Conservation (phyloP, 31 red algal species). For the Pterothamnion heteromorphum region DNA sequence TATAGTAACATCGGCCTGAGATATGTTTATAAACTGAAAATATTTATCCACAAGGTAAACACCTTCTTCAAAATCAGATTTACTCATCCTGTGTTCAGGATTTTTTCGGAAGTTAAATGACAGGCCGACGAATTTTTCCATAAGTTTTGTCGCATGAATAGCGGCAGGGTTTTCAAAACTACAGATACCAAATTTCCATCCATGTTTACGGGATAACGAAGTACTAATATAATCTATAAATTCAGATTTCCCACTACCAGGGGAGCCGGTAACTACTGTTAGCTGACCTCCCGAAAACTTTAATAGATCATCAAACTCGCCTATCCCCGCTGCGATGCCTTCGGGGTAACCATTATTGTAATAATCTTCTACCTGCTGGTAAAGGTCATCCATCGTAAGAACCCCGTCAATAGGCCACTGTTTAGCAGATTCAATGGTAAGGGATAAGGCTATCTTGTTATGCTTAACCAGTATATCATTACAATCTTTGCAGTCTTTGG, state of each 20-base stretch:
- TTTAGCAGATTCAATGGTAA: background rate
- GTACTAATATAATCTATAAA: background rate
- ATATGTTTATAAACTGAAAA: background rate
- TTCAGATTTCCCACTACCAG: background rate
- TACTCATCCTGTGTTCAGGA: background rate
- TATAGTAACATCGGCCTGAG: background rate
- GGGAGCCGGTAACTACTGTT: background rate
- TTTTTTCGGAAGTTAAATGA: background rate
- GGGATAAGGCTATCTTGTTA: background rate
- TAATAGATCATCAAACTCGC: background rate
- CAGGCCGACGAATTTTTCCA: background rate
- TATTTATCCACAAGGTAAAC: background rate
- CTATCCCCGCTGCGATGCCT: background rate
- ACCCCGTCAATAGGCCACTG: background rate
- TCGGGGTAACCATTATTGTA: background rate
- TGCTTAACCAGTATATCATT: slow-evolving; percentile 9
- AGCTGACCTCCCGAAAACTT: background rate
- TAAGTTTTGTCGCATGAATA: background rate
- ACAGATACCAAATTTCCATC: slow-evolving; percentile 5
- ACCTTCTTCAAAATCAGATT: background rate
- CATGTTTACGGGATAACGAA: background rate
- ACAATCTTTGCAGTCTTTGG: background rate
- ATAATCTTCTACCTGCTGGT: background rate
- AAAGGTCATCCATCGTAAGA: background rate
- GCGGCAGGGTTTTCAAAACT: background rate